Evolutionary conservation across 306 rosid genomes (phyloP), one percentile per base, ranked within the genome.

Genomic region (Betula pendula): DNA sequence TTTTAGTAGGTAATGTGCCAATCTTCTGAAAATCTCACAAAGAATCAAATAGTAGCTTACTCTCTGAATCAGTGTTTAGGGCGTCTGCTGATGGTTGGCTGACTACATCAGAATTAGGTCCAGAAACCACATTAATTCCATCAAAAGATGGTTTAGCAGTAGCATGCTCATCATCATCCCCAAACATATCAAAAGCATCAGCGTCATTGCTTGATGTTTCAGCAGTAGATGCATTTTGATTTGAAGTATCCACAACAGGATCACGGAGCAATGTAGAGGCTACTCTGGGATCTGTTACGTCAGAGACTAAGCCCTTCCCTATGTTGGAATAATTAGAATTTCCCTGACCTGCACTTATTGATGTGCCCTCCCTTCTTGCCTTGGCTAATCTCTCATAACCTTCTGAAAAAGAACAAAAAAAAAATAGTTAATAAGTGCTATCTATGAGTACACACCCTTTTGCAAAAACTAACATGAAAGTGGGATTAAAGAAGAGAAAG

Each of bases 171-270:
- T 89, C 93, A 60, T 90, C 97, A n/a, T 88, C 92, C 1, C 83
- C 97, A 80, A 92, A 92, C 88, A 92, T 92, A 85, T 92, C 97
- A 79, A 17, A 92, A 2, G 84, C 88, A 72, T 83, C 96, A 24
- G 83, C 82, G 43, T 75, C 93, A 56, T 59, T 72, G 75, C 82
- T 80, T 45, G 87, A 73, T 75, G 65, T 81, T 78, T 86, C 92
- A 15, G 53, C 85, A 77, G 80, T 75, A 7, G 85, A 63, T 44
- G 51, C 75, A 71, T 66, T 78, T 55, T 77, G 75, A 63, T 79
- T 68, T 53, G 87, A 80, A 42, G 80, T 67, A 60, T 68, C 74
- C n/a, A 12, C 29, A 63, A 83, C 80, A 12, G 80, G 33, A 22
- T 63, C 16, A 12, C 65, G 69, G 56, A 78, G 63, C 47, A 71